A percentile compares a stretch with the other conserved stretches of the same genome.
Conservation (phyloP, 2,329 filamentous ascomycete genomes). For the Basipetospora chlamydospora region DNA sequence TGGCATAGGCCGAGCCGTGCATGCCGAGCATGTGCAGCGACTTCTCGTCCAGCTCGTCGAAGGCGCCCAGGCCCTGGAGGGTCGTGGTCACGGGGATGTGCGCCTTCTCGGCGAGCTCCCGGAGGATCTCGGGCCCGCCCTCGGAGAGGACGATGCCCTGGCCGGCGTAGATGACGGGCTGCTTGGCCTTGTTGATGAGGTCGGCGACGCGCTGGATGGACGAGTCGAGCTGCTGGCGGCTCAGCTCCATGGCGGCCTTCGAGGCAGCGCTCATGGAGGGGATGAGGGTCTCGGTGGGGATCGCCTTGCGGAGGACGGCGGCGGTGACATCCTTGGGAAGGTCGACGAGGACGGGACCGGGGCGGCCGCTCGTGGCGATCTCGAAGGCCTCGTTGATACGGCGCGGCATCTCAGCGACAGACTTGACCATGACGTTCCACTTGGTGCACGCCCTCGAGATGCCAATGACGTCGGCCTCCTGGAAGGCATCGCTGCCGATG, state of each 20-base stretch:
- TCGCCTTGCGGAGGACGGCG: constrained; percentile 65
- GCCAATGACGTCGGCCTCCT: constrained; percentile 87
- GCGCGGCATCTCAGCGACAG: constrained; percentile 78
- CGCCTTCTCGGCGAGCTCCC: constrained; percentile 77
- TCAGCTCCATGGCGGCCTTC: constrained; percentile 60
- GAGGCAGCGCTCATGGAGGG: constrained; percentile 76
- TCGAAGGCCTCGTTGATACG: constrained; percentile 97
- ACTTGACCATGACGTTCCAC: constrained; percentile 99
- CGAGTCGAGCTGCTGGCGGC: constrained; percentile 54
- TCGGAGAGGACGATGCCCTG: constrained; percentile 73
- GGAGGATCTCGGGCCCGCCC: constrained; percentile 65
- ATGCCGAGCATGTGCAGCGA: constrained; percentile 97
- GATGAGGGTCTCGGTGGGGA: constrained; percentile 59
- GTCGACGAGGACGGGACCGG: constrained; percentile 89
- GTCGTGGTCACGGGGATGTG: constrained; percentile 93
- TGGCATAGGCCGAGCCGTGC: constrained; percentile 94
- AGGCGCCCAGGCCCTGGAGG: constrained; percentile 82
- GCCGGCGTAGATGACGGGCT: constrained; percentile 89
- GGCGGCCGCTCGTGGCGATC: constrained; percentile 86
- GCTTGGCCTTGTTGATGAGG: constrained; percentile 78
- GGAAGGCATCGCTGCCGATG: constrained; percentile 92
- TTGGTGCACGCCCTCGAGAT: constrained; percentile 94
- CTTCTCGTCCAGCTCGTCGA: constrained; percentile 86
- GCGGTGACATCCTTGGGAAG: constrained; percentile 94
- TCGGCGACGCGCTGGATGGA: constrained; percentile 66